Evolutionary conservation across 176 grass and related monocot genomes (phyloP), one percentile per base, ranked within the genome.

Genomic region (Paspalum vaginatum): DNA sequence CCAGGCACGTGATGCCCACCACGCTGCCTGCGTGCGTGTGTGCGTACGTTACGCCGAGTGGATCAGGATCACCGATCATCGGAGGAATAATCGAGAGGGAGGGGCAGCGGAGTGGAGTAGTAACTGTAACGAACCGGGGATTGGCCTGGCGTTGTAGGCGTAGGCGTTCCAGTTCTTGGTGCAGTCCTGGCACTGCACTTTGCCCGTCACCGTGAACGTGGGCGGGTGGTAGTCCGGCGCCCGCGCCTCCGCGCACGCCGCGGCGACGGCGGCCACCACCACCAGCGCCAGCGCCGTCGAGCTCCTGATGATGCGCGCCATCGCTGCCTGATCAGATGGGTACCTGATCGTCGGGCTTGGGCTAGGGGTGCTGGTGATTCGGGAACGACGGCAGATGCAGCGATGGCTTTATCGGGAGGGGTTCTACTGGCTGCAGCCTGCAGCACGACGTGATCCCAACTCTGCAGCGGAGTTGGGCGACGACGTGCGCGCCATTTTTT

Each of bases 181-280:
- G 81, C 96, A 99, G 83, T 99, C 96, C 81, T 99, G 96, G 86
- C 96, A 95, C 81, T 86, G 54, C 50, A 95, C 92, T 2, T 67
- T 81, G 65, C 92, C 96, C 16, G 37, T 81, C 61, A 93, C 73
- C n/a, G 86, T 88, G 80, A 95, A 89, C 63, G 46, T 80, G 20
- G 74, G 8, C 54, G 55, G 79, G 52, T 60, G 60, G 86, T 63
- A 50, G 60, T 10, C 45, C 75, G 75, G 71, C 43, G 0, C 4
- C 63, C 58, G 26, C 16, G 70, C 86, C 0, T 77, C 75, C 44
- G 68, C 80, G 47, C 83, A 21, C 61, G 13, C 38, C 77, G 54
- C 70, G 25, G 12, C 74, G 65, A 39, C 20, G 4, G 42, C 43
- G 40, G 48, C 48, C 13, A 66, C 77, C 26, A 51, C 74, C 45